Evolutionary conservation across 202 grass and related monocot genomes (phyloP).

Genomic region (Hordeum pubiflorum): DNA sequence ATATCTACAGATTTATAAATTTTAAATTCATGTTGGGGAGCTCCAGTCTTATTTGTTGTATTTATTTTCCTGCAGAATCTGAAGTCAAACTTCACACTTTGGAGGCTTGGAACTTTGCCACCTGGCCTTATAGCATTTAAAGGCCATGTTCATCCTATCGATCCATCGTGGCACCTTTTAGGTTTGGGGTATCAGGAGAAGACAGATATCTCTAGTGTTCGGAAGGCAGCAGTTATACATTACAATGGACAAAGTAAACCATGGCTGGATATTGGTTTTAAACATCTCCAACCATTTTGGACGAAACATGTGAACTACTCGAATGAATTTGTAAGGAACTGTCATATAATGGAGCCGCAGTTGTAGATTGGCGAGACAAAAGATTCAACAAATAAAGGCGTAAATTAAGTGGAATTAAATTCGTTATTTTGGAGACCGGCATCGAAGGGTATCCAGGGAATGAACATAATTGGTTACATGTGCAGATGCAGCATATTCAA

Average conservation of each 20-base stretch:
- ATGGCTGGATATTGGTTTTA: constrained; percentile 94
- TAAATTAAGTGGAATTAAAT: constrained; percentile 53
- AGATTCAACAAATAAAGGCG: constrained; percentile 35
- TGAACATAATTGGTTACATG: constrained; percentile 13
- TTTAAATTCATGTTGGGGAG: not conserved
- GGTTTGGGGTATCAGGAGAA: constrained; percentile 99
- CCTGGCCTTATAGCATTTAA: constrained; percentile 94
- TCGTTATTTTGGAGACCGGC: constrained; percentile 41
- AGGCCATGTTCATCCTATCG: constrained; percentile 80
- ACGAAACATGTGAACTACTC: constrained; percentile 94
- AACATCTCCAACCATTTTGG: constrained; percentile 92
- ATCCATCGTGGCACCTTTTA: constrained; percentile 88
- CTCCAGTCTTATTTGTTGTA: constrained; percentile 5
- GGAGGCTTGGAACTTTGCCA: constrained; percentile 99
- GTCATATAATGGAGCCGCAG: constrained; percentile 92
- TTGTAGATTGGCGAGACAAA: constrained; percentile 40
- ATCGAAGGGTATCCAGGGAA: constrained; percentile 25
- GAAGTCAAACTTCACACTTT: constrained; percentile 87
- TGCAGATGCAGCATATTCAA: constrained; percentile 29
- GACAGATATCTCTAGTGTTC: constrained; percentile 60
- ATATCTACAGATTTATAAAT: constrained; percentile 14
- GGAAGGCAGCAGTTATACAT: constrained; percentile 90
- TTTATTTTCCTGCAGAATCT: constrained; percentile 68
- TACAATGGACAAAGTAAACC: constrained; percentile 98
- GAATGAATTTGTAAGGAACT: constrained; percentile 89